These are phyloP conservation scores for Mycena latifolia DNA, from an alignment of 768 basidiomycete species.

Conservation along the genomic window DNA sequence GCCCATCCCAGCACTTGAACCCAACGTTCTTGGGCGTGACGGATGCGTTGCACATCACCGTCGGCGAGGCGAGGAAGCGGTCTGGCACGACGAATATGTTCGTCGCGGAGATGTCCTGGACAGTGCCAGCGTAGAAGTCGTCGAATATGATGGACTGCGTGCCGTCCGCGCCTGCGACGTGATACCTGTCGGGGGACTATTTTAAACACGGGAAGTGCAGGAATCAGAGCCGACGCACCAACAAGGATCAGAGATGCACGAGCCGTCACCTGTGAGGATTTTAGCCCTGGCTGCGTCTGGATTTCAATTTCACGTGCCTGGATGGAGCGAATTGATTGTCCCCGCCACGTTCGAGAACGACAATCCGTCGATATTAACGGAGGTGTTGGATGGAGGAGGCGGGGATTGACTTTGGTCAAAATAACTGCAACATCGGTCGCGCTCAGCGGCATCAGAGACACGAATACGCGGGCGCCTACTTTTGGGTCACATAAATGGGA, in stretches of 20 bases:
- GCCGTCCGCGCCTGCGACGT: slow-evolving; percentile 27
- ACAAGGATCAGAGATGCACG: slow-evolving; percentile 34
- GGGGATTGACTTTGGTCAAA: slow-evolving; percentile 34
- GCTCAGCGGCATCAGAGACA: not conserved
- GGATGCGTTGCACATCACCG: slow-evolving; percentile 30
- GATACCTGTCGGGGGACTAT: slow-evolving; percentile 8
- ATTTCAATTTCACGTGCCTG: slow-evolving; percentile 4
- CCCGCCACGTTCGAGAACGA: slow-evolving; percentile 24
- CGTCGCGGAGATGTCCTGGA: slow-evolving; percentile 19
- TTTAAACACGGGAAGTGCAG: too few species aligned
- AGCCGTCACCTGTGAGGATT: slow-evolving; percentile 24
- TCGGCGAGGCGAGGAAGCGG: slow-evolving; percentile 8
- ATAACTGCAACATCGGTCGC: slow-evolving; percentile 13
- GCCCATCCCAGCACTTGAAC: slow-evolving; percentile 35
- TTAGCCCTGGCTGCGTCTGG: not conserved
- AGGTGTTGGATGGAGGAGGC: slow-evolving; percentile 31
- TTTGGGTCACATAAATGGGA: slow-evolving; percentile 34
- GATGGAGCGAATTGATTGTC: slow-evolving; percentile 28
- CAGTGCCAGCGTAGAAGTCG: slow-evolving; percentile 25
- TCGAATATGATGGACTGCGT: slow-evolving; percentile 34
- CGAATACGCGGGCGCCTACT: not conserved
- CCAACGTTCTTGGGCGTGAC: slow-evolving; percentile 24
- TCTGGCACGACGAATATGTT: slow-evolving; percentile 26
- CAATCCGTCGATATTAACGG: slow-evolving; percentile 23
- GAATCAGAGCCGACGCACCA: slow-evolving; percentile 5